Percentiles rank a stretch among this genome's conserved stretches.
Conservation (phyloP, 208 protist species). For the Crithidia sp. region DNA sequence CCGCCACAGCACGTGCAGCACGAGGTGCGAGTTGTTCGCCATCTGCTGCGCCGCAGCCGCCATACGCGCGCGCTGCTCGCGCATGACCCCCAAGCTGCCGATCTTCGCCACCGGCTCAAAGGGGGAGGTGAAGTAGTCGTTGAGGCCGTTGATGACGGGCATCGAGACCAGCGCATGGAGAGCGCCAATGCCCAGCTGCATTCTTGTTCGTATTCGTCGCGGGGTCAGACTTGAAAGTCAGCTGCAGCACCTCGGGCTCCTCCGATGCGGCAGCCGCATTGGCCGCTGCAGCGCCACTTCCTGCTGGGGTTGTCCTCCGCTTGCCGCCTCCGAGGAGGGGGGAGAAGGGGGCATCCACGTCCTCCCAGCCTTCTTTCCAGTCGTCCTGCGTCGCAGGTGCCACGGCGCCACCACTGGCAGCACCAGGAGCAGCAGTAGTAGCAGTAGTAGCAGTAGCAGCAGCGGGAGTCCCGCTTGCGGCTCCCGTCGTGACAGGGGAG, state of each 20-base stretch:
- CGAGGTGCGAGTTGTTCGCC: conserved; percentile 48
- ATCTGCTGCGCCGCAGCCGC: conserved; percentile 58
- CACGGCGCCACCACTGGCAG: conserved; percentile 2
- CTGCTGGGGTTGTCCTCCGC: not conserved
- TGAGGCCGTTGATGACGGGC: conserved; percentile 66
- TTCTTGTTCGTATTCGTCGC: conserved; percentile 47
- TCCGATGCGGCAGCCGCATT: not conserved
- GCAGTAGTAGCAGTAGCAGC: not conserved
- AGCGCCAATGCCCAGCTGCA: conserved; percentile 62
- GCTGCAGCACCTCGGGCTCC: conserved; percentile 39
- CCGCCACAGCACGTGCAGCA: conserved; percentile 72
- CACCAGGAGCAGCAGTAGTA: not conserved
- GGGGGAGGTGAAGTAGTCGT: conserved; percentile 77
- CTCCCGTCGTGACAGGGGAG: conserved; percentile 5
- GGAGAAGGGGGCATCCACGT: conserved; percentile 18
- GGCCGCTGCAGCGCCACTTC: not conserved
- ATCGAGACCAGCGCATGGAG: conserved; percentile 63
- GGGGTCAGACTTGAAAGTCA: conserved; percentile 55
- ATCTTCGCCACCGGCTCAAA: conserved; percentile 81
- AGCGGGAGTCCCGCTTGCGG: not conserved
- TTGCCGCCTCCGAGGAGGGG: conserved; percentile 11
- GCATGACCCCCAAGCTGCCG: conserved; percentile 79
- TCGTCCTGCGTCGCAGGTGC: conserved; percentile 11
- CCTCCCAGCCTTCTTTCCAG: conserved; percentile 28
- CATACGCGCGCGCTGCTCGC: conserved; percentile 75